These are phyloP conservation scores for Aspergillus diversus DNA, from an alignment of 495 filamentous ascomycete species.

Conservation along the genomic window DNA sequence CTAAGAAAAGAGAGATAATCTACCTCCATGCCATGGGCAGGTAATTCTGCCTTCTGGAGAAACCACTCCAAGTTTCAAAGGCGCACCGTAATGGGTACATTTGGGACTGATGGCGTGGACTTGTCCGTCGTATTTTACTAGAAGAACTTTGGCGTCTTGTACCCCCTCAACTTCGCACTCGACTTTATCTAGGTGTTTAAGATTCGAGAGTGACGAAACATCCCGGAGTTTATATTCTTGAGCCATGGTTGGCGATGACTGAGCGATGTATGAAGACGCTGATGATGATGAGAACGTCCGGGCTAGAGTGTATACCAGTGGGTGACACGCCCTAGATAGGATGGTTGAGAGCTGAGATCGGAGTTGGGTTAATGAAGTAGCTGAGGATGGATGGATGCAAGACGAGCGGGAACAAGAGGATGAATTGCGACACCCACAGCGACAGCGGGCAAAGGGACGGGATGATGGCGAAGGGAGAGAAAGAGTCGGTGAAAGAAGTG, in stretches of 20 bases:
- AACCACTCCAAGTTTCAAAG: conserved; percentile 80
- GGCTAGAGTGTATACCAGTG: not conserved
- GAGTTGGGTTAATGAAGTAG: not conserved
- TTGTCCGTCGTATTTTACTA: conserved; percentile 74
- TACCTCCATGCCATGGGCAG: conserved; percentile 95
- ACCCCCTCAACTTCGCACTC: conserved; percentile 91
- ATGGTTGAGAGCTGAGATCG: conserved; percentile 1
- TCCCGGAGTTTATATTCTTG: conserved; percentile 88
- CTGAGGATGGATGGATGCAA: conserved; percentile 26
- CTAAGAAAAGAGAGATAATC: conserved; percentile 22
- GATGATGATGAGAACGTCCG: conserved; percentile 18
- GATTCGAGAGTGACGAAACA: conserved; percentile 64
- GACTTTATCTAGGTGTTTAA: conserved; percentile 79
- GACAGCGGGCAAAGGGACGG: conserved; percentile 23
- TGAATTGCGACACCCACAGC: conserved; percentile 32
- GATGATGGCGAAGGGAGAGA: conserved; percentile 6
- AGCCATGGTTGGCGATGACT: conserved; percentile 42
- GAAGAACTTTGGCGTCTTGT: conserved; percentile 78
- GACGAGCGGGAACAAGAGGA: conserved; percentile 30
- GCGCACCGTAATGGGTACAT: conserved; percentile 95
- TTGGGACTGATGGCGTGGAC: conserved; percentile 80
- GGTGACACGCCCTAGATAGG: not conserved
- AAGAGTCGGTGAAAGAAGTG: conserved; percentile 5
- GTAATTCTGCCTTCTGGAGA: conserved; percentile 81
- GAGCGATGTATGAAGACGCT: not conserved